Evolutionary conservation across 768 basidiomycete genomes (phyloP), one percentile per base, ranked within the genome.

Genomic region (Tylopilus cervinicoccineus): DNA sequence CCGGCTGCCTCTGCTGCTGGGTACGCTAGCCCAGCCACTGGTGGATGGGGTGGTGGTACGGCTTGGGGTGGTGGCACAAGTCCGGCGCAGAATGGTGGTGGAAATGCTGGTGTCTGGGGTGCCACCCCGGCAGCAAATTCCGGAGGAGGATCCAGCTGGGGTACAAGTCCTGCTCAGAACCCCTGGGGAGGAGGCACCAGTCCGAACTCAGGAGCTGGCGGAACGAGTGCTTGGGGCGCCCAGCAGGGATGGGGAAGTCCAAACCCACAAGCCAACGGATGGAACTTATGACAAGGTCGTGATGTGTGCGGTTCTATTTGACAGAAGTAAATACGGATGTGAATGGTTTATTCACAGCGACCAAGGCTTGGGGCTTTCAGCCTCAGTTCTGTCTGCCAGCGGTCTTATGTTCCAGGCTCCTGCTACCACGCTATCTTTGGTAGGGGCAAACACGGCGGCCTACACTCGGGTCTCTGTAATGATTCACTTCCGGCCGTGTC

Each of bases 201-300:
- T 40, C 68, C 68, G n/a, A 65, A 38, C 48, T 29, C 60, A 4
- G 58, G 46, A 32, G 36, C 48, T 17, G 56, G 60, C 37, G 42
- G 51, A 3, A 43, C 59, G 33, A 39, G 49, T 8, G 38, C 55
- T 14, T 67, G 67, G 66, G 63, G 61, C n/a, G 52, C 53, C 32
- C 72, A 50, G 41, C 61, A 50, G 58, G 81, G 81, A 11, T 81
- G 74, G 79, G 70, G 66, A 45, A 81, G 74, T 58, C 73, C 76
- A 29, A 70, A 54, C 31, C 77, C 64, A 47, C 76, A 75, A 45
- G 58, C 77, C 16, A 77, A 76, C 55, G 81, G 81, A 16, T 83
- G 81, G 81, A 79, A 73, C 47, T 39, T 70, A 24, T 68, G 41
- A 61, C 19, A 8, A 16, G 10, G 16, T 36, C 33, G 12, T 42